Evolutionary conservation across 2,329 filamentous ascomycete species (phyloP), one percentile per base, ranked within the genome.

Genomic region (Fusarium armeniacum): DNA sequence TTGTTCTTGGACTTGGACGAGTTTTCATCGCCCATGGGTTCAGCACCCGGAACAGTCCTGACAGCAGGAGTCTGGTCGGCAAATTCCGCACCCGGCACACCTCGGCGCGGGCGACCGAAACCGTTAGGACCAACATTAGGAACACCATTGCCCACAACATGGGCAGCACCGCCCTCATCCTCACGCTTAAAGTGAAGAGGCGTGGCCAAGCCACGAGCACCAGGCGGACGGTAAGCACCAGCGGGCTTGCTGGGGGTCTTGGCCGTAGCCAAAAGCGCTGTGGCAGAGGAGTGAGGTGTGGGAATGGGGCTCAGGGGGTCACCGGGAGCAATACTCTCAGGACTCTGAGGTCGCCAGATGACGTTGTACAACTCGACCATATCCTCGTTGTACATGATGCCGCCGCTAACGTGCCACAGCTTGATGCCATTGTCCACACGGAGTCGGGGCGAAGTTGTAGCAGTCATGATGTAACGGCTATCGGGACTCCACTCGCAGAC

Each of bases 401-500:
- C 86, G 46, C 96, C 96, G 68, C 90, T 88, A 35, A 97, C 91
- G 79, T 99, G 95, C 93, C 94, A 99, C 74, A 99, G 88, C 78
- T 94, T 94, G 73, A 99, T 87, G 64, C 95, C 96, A 76, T 99
- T 99, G 83, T 99, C 96, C 44, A 99, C 96, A 73, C 96, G 92
- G 62, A 99, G 88, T 69, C 96, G 91, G 7, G 96, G 96, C 72
- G 94, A 98, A 16, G 95, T 98, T 22, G 95, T 99, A n/a, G 96
- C 96, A 43, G 96, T 98, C 84, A 99, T 87, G 78, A 99, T 94
- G 80, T 94, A 96, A 76, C 91, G 93, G 75, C 95, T 97, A 80
- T 99, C 96, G 8, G 96, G 94, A 76, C 94, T 97, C 96, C 96
- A 99, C 78, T 96, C 91, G 83, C 96, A 99, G 67, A 98, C 91